Base-by-base conservation (phyloP, 2,329 filamentous ascomycete genomes). In the Penicillium sp. region DNA sequence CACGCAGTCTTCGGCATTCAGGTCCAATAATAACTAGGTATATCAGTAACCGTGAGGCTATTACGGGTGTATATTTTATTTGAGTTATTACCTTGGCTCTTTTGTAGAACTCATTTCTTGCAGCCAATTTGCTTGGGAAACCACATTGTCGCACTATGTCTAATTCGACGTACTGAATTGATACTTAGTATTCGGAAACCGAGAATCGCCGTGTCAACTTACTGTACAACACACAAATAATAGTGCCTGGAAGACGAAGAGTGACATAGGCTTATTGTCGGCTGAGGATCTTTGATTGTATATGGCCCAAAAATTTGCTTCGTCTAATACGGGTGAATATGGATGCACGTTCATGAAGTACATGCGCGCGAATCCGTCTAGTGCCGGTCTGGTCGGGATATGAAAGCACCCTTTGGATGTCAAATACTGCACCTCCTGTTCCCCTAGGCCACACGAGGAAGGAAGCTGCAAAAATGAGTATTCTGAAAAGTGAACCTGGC, bases 321-420 rank as follows among this genome's bases (percentile, higher is more conserved):
- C 37, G 14, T 24, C 21, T 16, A 42, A 24, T 24, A 42, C 8
- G 1, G 37, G 37, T 8, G 37, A 42, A 8, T 24, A 42, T 14
- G 37, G 37, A 42, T 42, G 37, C 13, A 42, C 37, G n/a, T 42
- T 19, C 21, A 42, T 42, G 16, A 42, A 42, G n/a, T 42, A 42
- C 37, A 24, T 24, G 19, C 21, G 21, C 19, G 24, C 21, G 2
- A 42, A 24, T n/a, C 2, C 14, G 19, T 42, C 37, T 24, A 42
- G 21, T 24, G 37, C 37, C 3, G 37, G 37, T 10, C 16, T 18
- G 3, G 21, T 11, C n/a, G 37, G 37, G 37, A 42, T 23, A 18
- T 24, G 19, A 8, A 42, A 24, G 14, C 37, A 42, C 7, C 37
- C 21, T 24, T 24, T 42, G 5, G 10, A 9, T 24, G 11, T 11